Evolutionary conservation across 2,329 filamentous ascomycete genomes (phyloP).

Genomic region (Phialemoniopsis sp.): DNA sequence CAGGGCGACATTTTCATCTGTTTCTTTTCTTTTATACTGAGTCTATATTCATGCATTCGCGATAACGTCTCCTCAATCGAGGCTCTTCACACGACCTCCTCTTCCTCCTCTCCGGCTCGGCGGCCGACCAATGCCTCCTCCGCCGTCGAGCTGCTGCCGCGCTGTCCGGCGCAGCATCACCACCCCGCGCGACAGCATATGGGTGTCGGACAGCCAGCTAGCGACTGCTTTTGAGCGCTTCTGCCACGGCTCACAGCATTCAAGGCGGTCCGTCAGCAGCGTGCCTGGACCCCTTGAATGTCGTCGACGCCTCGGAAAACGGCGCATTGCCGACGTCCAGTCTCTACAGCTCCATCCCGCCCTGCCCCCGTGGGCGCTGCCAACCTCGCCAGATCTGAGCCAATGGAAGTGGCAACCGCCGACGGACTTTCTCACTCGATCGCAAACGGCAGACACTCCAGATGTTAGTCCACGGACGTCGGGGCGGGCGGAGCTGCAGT

Average conservation of each 20-base stretch:
- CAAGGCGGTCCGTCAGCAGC: slow-evolving; percentile 27
- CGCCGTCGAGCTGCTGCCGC: slow-evolving; percentile 42
- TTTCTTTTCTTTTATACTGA: too few relatives aligned
- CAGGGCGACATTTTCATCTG: too few relatives aligned
- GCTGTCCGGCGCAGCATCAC: slow-evolving; percentile 36
- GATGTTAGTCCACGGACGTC: too few relatives aligned
- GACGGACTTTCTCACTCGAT: slow-evolving; percentile 11
- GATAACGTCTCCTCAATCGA: slow-evolving; percentile 1
- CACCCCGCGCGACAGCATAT: slow-evolving; percentile 40
- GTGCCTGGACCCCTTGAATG: slow-evolving; percentile 51
- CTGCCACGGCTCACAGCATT: slow-evolving; percentile 24
- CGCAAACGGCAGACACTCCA: slow-evolving; percentile 1
- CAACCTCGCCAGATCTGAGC: slow-evolving; percentile 36
- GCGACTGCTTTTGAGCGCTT: slow-evolving; percentile 43
- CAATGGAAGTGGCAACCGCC: slow-evolving; percentile 51
- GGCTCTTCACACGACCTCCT: slow-evolving; percentile 1
- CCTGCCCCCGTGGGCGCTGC: slow-evolving; percentile 41
- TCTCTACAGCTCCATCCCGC: slow-evolving; percentile 21
- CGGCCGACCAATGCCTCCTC: slow-evolving; percentile 35
- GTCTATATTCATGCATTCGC: neutral
- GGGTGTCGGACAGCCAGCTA: slow-evolving; percentile 57
- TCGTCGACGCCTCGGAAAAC: slow-evolving; percentile 46
- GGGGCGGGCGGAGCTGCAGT: too few relatives aligned
- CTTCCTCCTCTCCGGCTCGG: neutral
- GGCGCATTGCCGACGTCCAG: slow-evolving; percentile 48